A percentile compares a stretch with the other conserved stretches of the same genome.
Conservation (phyloP, 495 filamentous ascomycete species). For the Amniculicola lignicola region DNA sequence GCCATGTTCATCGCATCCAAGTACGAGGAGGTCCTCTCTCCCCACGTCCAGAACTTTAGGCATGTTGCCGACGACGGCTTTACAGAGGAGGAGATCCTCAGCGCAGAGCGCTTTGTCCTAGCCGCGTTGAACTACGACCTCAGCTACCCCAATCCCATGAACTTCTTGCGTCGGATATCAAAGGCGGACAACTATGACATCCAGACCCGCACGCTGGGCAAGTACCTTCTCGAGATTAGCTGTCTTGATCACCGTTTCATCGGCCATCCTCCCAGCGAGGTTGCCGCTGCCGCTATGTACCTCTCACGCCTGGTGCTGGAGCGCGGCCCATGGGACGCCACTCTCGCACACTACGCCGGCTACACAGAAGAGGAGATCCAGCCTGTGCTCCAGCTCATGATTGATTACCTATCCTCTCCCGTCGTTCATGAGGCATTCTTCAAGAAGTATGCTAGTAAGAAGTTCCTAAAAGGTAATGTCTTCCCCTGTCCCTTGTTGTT, state of each 20-base stretch:
- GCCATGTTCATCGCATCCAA: constrained; percentile 99
- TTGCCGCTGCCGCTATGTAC: constrained; percentile 93
- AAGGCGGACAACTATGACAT: constrained; percentile 99
- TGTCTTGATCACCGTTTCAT: constrained; percentile 92
- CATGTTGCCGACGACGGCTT: constrained; percentile 97
- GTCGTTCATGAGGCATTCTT: constrained; percentile 96
- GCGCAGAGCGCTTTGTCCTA: constrained; percentile 90
- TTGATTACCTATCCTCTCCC: constrained; percentile 87
- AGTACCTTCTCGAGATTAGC: constrained; percentile 98
- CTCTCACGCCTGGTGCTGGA: constrained; percentile 83
- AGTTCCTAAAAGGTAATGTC: constrained; percentile 79
- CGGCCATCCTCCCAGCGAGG: constrained; percentile 76
- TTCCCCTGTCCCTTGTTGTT: neutral
- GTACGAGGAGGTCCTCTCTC: constrained; percentile 96
- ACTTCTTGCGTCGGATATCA: constrained; percentile 95
- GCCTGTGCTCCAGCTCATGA: constrained; percentile 89
- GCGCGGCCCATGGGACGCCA: constrained; percentile 86
- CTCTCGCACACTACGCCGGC: constrained; percentile 87
- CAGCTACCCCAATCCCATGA: constrained; percentile 99
- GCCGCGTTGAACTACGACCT: constrained; percentile 91
- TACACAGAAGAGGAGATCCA: constrained; percentile 90
- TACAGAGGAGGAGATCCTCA: constrained; percentile 92
- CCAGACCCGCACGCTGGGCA: constrained; percentile 91
- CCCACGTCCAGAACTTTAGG: constrained; percentile 93
- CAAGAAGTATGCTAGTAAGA: constrained; percentile 99